Conservation (phyloP, 2,329 filamentous ascomycete genomes). For the Colletotrichum scovillei region DNA sequence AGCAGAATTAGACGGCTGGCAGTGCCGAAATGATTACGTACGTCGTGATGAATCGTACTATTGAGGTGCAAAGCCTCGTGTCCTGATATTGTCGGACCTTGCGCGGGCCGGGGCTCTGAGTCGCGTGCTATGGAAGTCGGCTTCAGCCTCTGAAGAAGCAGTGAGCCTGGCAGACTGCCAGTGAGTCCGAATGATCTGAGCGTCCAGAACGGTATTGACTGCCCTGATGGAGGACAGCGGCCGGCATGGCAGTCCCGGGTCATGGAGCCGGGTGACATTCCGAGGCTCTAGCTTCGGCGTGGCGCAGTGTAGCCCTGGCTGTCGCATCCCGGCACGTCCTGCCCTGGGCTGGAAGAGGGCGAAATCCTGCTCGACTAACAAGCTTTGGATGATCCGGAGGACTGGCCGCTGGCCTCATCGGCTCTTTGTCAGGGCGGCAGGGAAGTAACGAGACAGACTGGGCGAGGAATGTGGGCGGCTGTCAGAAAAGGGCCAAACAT, state of each 20-base stretch:
- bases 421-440: constrained; percentile 1
- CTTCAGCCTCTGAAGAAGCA: constrained; percentile 15
- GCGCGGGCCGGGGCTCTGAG: constrained; percentile 23
- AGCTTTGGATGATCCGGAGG: constrained; percentile 30
- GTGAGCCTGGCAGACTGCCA: not conserved
- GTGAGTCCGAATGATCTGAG: constrained; percentile 1
- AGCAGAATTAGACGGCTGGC: not conserved
- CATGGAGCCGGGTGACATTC: constrained; percentile 25
- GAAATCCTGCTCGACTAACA: not conserved
- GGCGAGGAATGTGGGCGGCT: constrained; percentile 29
- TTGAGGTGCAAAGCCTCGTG: constrained; percentile 15
- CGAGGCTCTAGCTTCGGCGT: constrained; percentile 28
- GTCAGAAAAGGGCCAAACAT: constrained; percentile 9
- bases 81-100: constrained; percentile 3
- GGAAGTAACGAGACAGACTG: not conserved
- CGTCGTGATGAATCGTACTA: constrained; percentile 5
- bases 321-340: constrained; percentile 18
- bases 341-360: not conserved
- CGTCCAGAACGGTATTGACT: not conserved
- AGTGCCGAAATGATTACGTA: constrained; percentile 24
- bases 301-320: constrained; percentile 25
- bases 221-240: constrained; percentile 23
- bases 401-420: constrained; percentile 20
- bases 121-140: constrained; percentile 13
- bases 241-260: constrained; percentile 24